Evolutionary conservation across 257 asterid species (phyloP).

Genomic region (Solanum appendiculatum): DNA sequence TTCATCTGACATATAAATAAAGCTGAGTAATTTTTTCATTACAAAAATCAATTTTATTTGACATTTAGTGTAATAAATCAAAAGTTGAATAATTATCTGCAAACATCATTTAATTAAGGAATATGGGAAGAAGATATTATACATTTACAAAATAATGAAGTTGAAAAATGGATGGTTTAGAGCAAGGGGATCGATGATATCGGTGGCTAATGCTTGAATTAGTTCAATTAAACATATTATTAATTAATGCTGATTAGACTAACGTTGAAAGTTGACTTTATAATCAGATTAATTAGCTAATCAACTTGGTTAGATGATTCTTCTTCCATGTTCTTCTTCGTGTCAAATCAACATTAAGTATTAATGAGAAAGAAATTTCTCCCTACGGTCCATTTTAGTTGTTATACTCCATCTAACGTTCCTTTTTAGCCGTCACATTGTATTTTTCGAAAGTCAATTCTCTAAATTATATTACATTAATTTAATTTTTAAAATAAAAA

Average conservation of each 20-base stretch:
- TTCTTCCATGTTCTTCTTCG: background rate
- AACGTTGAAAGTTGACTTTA: background rate
- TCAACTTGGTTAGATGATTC: background rate
- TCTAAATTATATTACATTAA: no score
- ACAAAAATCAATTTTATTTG: background rate
- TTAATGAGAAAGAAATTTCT: background rate
- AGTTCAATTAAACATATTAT: background rate
- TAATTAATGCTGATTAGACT: background rate
- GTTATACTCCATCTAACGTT: background rate
- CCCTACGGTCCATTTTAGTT: background rate
- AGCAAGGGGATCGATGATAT: background rate
- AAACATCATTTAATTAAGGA: background rate
- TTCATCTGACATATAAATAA: background rate
- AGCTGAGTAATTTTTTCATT: background rate
- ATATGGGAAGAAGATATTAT: background rate
- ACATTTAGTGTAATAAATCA: background rate
- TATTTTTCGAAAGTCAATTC: no score
- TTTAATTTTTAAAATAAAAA: no score
- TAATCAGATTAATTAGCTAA: background rate
- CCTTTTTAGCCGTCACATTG: background rate
- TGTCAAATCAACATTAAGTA: background rate
- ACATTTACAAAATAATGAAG: background rate
- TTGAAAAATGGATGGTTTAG: background rate
- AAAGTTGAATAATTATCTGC: background rate
- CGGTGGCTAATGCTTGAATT: background rate